Evolutionary conservation across 805 yeast species (phyloP), one percentile per base, ranked within the genome.

Genomic region (Yarrowia sp.): DNA sequence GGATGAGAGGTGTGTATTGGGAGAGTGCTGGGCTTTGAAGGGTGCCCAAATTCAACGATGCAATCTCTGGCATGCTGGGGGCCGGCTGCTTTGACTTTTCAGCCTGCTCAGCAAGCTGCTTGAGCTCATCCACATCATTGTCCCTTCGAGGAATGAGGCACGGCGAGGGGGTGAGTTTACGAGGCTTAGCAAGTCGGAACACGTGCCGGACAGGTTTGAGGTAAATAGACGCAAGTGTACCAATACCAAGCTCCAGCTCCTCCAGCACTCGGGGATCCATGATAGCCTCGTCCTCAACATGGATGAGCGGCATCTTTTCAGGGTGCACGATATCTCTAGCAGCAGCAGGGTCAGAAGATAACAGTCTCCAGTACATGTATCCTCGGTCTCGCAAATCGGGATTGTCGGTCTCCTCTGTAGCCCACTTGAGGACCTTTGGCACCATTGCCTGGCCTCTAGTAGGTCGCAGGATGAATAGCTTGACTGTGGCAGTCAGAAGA

Each of bases 381-480:
- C 94, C 97, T 46, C 97, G 79, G 71, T 91, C 96, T 70, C 98
- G 82, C 12, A 92, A 77, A 77, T 94, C 98, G 0, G 97, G 97
- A 72, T 91, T 88, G 70, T 87, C 87, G 1, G 82, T 79, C 13
- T 87, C 89, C 71, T 91, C 95, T 0, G 96, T 89, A 9, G 92
- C 89, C 75, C 80, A 76, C 73, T 86, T 87, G 67, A 92, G 78
- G 0, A 89, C 79, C 40, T 81, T 80, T 43, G 91, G 79, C 2
- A 92, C 85, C 13, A 88, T 73, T 1, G 79, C 73, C 72, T 89
- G 89, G 1, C 88, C 87, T 20, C 76, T 76, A 4, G 79, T 74
- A 0, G 92, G 91, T 34, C 80, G 75, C 60, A 83, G 81, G 24
- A 91, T 78, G 75, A 89, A 91, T 14, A 85, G 79, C 75, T 90